Evolutionary conservation across 2,329 filamentous ascomycete genomes (phyloP).

Genomic region (Alternaria dauci): DNA sequence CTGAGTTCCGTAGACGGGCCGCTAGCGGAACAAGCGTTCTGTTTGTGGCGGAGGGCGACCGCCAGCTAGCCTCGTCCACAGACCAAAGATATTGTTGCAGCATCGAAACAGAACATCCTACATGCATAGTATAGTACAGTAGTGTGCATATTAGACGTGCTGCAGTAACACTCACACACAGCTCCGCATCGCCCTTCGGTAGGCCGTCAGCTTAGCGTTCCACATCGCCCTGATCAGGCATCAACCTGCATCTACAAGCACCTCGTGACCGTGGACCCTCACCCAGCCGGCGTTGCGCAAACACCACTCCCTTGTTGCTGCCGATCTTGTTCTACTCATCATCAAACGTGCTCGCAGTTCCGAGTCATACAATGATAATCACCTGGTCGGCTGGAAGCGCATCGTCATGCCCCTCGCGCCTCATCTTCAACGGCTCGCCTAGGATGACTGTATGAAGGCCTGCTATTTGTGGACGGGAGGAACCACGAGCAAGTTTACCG

Average conservation of each 20-base stretch:
- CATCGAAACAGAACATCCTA: not conserved
- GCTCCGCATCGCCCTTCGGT: not conserved
- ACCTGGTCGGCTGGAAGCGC: not conserved
- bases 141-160: not conserved
- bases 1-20: constrained; percentile 5
- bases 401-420: not conserved
- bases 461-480: constrained; percentile 1
- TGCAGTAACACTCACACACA: constrained; percentile 1
- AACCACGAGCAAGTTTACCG: not conserved
- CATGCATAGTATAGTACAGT: too few species aligned
- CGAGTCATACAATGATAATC: not conserved
- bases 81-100: not conserved
- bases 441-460: not conserved
- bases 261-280: too few species aligned
- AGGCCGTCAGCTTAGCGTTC: not conserved
- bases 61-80: constrained; percentile 6
- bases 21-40: constrained; percentile 3
- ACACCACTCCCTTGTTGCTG: not conserved
- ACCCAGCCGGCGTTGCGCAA: too few species aligned
- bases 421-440: not conserved
- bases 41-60: not conserved
- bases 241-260: too few species aligned
- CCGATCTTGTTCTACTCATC: not conserved
- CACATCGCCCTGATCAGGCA: not conserved
- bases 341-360: not conserved